Conservation (phyloP, 2,329 filamentous ascomycete genomes). For the Macrophomina pseudophaseolina region DNA sequence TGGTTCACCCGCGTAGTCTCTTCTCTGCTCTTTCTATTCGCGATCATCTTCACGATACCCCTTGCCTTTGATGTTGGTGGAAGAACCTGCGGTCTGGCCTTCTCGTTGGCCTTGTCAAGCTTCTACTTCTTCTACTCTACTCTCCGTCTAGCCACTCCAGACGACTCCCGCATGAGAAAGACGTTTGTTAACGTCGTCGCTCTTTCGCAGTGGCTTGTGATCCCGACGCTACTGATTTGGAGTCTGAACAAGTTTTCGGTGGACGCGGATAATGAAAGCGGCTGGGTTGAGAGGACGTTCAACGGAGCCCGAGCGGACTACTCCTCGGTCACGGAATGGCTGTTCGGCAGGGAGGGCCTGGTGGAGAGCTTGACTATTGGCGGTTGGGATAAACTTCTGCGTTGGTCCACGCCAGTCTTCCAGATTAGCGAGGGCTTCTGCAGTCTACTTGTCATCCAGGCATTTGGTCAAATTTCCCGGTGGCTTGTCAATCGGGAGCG, state of each 20-base stretch:
- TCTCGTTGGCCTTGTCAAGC: conserved; percentile 83
- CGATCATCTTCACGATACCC: conserved; percentile 93
- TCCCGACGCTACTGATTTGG: conserved; percentile 90
- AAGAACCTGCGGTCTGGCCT: conserved; percentile 89
- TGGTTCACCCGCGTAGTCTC: conserved; percentile 82
- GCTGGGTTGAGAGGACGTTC: conserved; percentile 84
- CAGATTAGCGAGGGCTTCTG: conserved; percentile 96
- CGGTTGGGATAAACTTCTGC: conserved; percentile 84
- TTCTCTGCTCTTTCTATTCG: conserved; percentile 83
- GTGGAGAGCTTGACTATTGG: conserved; percentile 81
- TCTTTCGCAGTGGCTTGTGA: conserved; percentile 82
- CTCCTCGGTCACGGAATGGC: conserved; percentile 77
- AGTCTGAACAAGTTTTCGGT: conserved; percentile 93
- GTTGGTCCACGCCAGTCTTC: conserved; percentile 92
- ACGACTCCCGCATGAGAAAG: conserved; percentile 75
- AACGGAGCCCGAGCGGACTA: conserved; percentile 66
- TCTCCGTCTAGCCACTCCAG: conserved; percentile 80
- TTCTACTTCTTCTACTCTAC: conserved; percentile 91
- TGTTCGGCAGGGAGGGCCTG: conserved; percentile 85
- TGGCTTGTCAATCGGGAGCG: conserved; percentile 93
- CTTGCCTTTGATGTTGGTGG: conserved; percentile 98
- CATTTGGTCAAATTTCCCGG: conserved; percentile 88
- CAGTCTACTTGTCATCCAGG: conserved; percentile 93
- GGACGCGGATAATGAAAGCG: conserved; percentile 72
- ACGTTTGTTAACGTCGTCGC: conserved; percentile 71